phyloP scores from a whole-genome alignment of 805 yeast species.

The Groenewaldozyma tartarivorans region DNA sequence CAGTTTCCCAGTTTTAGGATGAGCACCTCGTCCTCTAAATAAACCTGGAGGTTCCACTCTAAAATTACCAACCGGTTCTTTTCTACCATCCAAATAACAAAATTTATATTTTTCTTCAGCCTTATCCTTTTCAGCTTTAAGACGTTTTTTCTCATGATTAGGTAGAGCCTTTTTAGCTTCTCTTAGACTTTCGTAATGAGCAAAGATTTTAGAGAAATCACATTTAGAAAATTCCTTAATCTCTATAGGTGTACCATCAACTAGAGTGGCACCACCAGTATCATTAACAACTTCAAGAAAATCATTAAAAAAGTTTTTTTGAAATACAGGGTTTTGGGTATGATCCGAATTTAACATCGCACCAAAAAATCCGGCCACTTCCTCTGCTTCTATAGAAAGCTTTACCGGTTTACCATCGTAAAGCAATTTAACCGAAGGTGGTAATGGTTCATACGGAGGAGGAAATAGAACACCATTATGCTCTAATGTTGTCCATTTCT shows the following conservation, averaged over 20 bases:
- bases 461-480: conserved; percentile 93
- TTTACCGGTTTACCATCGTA: conserved; percentile 71
- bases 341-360: conserved; percentile 80
- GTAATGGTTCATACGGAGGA: conserved; percentile 82
- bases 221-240: conserved; percentile 55
- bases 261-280: conserved; percentile 48
- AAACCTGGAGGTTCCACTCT: conserved; percentile 94
- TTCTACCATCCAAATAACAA: conserved; percentile 77
- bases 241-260: conserved; percentile 23
- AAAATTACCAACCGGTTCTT: conserved; percentile 88
- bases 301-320: conserved; percentile 77
- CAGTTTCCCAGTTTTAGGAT: conserved; percentile 88
- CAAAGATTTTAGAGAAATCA: conserved; percentile 69
- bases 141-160: conserved; percentile 61
- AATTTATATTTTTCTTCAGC: conserved; percentile 72
- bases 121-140: conserved; percentile 64
- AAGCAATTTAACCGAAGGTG: conserved; percentile 60
- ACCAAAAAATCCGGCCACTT: conserved; percentile 91
- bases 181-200: conserved; percentile 57
- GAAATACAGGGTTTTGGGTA: conserved; percentile 78
- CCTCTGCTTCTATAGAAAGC: conserved; percentile 79
- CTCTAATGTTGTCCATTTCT: conserved; percentile 78
- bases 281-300: conserved; percentile 61
- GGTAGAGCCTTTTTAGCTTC: conserved; percentile 64
- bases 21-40: conserved; percentile 94